Evolutionary conservation across 2,329 filamentous ascomycete species (phyloP), one percentile per base, ranked within the genome.

Genomic region (Coniella vitis): DNA sequence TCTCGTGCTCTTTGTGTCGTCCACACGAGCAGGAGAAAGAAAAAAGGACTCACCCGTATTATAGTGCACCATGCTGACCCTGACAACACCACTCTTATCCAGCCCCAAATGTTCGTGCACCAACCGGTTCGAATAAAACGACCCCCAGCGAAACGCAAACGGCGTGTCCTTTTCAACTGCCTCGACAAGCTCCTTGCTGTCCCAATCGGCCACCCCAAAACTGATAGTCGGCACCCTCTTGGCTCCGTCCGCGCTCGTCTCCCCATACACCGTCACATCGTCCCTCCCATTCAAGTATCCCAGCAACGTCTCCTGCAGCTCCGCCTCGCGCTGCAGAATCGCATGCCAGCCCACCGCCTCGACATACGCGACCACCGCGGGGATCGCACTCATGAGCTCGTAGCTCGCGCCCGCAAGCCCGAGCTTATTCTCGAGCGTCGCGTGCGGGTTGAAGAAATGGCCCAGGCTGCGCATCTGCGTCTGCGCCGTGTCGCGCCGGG

Each of bases 351-450:
- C 58, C n/a, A 51, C 25, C 39, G 32, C 21, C 3, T 36, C 42
- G n/a, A 88, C 71, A 55, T 90, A 89, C 0, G 71, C 64, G 0
- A 79, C 67, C 1, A 90, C 76, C 0, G 70, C 62, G 0, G 84
- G 80, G 12, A 91, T 72, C 1, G 74, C 70, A 34, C 81, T 74
- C 0, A 81, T 73, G 17, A 86, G 72, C 64, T 91, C 86, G 62
- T 90, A 90, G 65, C 76, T 84, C 4, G 78, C 78, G 1, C 73
- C 84, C 0, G 85, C 83, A 1, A 87, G 74, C 1, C 79, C 83
- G 7, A 89, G 69, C 61, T 86, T 87, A 37, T 86, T 70, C 54
- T 82, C 75, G 0, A 90, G 69, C 0, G 78, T 80, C 5, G 69
- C 65, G 3, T 67, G 62, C 0, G 72, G 64, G 57, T 86, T 87